These are phyloP conservation scores for Sphagnum fallax DNA, from an alignment of 228 moss, liverwort and hornwort genomes.

Conservation along the genomic window DNA sequence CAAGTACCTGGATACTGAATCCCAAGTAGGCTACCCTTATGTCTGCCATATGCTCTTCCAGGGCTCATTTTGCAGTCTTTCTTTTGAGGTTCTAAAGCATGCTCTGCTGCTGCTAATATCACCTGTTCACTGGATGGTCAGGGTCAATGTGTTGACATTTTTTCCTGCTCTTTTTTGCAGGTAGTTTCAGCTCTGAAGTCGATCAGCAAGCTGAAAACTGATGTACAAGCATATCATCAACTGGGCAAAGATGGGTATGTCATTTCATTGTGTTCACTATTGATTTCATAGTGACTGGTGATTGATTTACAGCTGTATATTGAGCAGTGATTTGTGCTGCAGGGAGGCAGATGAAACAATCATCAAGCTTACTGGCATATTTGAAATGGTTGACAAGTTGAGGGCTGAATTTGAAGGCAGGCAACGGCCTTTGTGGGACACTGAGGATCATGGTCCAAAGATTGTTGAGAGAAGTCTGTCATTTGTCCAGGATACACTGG, in stretches of 20 bases:
- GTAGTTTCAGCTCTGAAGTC: slow-evolving; percentile 23
- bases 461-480: slow-evolving; percentile 19
- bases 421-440: slow-evolving; percentile 21
- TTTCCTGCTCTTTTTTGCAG: slow-evolving; percentile 3
- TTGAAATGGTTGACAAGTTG: slow-evolving; percentile 15
- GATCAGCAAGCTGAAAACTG: slow-evolving; percentile 24
- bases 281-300: too few relatives aligned
- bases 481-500: neutral
- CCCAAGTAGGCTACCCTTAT: slow-evolving; percentile 15
- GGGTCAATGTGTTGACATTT: too few relatives aligned
- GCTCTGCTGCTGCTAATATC: too few relatives aligned
- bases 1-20: slow-evolving; percentile 32
- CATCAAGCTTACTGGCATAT: slow-evolving; percentile 16
- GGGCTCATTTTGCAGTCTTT: too few relatives aligned
- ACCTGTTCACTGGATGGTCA: too few relatives aligned
- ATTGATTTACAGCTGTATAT: too few relatives aligned
- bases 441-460: slow-evolving; percentile 29
- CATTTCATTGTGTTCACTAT: too few relatives aligned
- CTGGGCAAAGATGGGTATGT: slow-evolving; percentile 19
- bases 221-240: slow-evolving; percentile 24
- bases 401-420: slow-evolving; percentile 22
- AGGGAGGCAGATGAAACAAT: slow-evolving; percentile 27
- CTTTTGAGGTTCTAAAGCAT: too few relatives aligned
- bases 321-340: neutral
- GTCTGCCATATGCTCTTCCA: neutral